Base-by-base conservation (phyloP, 257 asterid genomes). In the Jacaranda copaia region DNA sequence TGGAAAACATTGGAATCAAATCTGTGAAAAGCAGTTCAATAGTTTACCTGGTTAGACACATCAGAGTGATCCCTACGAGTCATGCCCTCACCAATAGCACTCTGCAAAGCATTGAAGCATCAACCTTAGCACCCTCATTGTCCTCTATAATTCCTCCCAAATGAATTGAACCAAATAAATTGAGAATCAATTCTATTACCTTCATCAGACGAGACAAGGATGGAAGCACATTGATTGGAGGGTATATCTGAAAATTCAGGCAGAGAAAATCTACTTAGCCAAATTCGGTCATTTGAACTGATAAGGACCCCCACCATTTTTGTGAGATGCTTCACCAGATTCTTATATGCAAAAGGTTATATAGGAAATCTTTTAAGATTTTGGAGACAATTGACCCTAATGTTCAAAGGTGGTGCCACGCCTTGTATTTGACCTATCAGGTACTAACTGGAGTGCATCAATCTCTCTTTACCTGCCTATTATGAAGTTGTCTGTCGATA, bases 71-170 rank as follows among this genome's bases (percentile, higher is more conserved):
- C 97, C 83, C 86, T 83, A 57, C 95, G 89, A 43, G 97, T 91
- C 97, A 91, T 91, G 62, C 97, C 97, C 86, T 91, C 97, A 52
- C 97, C 97, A 80, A 91, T 91, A 81, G 97, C 97, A 85, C 96
- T 91, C 97, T 91, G 88, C 77, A 79, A 73, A 49, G 38, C 45
- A 15, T 62, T 64, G 18, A 40, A 77, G 68, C 39, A 60, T 45
- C 57, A 62, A 56, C 42, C 25, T 14, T 6, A 38, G 62, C 62
- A 58, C 38, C 82, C 70, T 63, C 20, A 43, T 25, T 68, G 25
- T 38, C 75, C 70, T 72, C 4, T 16, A 52, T 73, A 9, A 57
- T 66, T 32, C 60, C 19, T 52, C 55, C 3, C 63, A 61, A 58
- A 69, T 57, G 73, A 25, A 18, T 60, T 35, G 48, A 59, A n/a